Base-by-base conservation (phyloP, 148 eudicot genomes). In the Amaranthus palmeri region DNA sequence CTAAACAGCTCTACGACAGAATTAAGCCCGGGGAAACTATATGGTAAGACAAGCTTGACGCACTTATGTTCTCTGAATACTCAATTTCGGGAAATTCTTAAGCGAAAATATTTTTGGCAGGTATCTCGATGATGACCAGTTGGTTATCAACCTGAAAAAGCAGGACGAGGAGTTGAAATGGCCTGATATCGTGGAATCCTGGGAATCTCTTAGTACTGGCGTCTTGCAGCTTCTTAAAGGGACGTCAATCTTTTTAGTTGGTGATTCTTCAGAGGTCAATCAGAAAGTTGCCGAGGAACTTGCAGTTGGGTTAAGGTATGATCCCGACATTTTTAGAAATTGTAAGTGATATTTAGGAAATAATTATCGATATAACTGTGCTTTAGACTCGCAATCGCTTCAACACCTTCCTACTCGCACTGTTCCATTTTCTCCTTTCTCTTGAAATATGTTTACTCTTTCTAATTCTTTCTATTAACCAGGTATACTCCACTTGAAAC, bases 1-100 rank as follows among this genome's bases (percentile, higher is more conserved):
- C 90, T 48, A 75, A 82, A 56, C 81, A 78, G 61, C 87, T 93
- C 50, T 93, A 87, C 74, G 90, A 80, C 13, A 86, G 81, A 81
- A 88, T 93, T 73, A 93, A 93, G 79, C 92, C 98, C 74, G 87
- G 85, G 67, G 98, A 93, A 82, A 93, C 97, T 76, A 93, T 93
- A 86, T 93, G 98, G 98, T 93, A 57, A 44, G 63, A 53, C 53
- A 42, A 65, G 56, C 4, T 51, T 71, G 65, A 36, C 18, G 13
- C 63, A 41, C 17, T 65, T 43, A 57, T 49, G 47, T 55, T 63
- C 45, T 50, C 43, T 64, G 36, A 8, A 58, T 25, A 40, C 66
- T 10, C 66, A 40, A 47, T 17, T 50, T 40, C 50, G 54, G 67
- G 13, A 8, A 49, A n/a, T 48, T 49, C 54, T 62, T 58, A 52